phyloP scores from a whole-genome alignment of 2,329 filamentous ascomycete genomes.

The Diaporthe aspalathi region DNA sequence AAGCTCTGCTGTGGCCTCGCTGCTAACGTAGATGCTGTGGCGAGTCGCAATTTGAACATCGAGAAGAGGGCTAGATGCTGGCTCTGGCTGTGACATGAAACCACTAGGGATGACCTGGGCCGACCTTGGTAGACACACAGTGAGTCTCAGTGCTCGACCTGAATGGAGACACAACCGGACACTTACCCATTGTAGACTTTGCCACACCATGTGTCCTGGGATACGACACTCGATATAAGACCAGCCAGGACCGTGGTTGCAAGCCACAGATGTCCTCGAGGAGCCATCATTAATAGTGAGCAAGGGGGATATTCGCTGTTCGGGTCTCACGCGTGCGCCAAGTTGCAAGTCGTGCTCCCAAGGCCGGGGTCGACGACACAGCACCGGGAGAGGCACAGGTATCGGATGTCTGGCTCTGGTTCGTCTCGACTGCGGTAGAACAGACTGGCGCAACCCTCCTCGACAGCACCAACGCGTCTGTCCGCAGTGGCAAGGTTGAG shows the following conservation, averaged over 20 bases:
- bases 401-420: not conserved
- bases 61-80: constrained; percentile 47
- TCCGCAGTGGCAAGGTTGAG: constrained; percentile 17
- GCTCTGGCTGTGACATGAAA: constrained; percentile 22
- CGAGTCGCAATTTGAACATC: constrained; percentile 58
- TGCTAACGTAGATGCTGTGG: constrained; percentile 59
- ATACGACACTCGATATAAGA: not conserved
- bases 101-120: constrained; percentile 36
- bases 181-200: constrained; percentile 58
- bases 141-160: constrained; percentile 46
- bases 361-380: not conserved
- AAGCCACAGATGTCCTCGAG: constrained; percentile 15
- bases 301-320: not conserved
- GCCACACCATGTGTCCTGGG: constrained; percentile 54
- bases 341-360: not conserved
- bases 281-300: constrained; percentile 21
- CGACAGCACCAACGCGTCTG: not conserved
- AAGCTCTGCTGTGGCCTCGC: constrained; percentile 55
- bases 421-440: not conserved
- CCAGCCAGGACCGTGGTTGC: constrained; percentile 1
- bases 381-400: not conserved
- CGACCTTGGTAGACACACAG: constrained; percentile 10
- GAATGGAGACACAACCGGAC: not conserved
- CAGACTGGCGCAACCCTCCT: not conserved
- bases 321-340: not conserved